Evolutionary conservation across 768 basidiomycete genomes (phyloP), one percentile per base, ranked within the genome.

Genomic region (Lactarius indigo): DNA sequence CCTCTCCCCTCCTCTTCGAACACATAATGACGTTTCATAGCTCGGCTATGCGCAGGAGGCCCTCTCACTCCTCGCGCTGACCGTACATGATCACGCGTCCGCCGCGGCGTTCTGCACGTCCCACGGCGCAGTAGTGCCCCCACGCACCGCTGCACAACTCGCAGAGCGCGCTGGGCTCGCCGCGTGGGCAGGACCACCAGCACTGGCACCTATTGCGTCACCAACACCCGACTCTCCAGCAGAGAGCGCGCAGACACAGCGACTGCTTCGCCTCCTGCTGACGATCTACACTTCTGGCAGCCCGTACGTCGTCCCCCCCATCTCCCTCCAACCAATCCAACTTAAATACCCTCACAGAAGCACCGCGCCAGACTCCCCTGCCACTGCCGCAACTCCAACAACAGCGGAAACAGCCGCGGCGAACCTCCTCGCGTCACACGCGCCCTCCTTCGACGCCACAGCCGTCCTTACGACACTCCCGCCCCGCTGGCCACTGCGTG

Each of bases 91-190:
- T 74, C 80, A 84, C 0, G 78, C 84, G 0, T 90, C 92, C 2
- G 92, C 94, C 0, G 93, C 96, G 73, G 83, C 87, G 5, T 97
- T 95, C 75, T 96, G 95, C 72, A 84, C 89, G 1, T 84, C 90
- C 37, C 88, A 87, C 20, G 93, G 95, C 5, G 84, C 86, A 26
- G 83, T 96, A 28, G 78, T 97, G 5, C 82, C 89, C 0, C 78
- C 81, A 2, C 87, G 84, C 68, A 76, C 82, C 0, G 87, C 87
- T 0, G 79, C 81, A 41, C 62, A 77, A 0, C 79, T 87, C 44
- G 86, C 82, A 28, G 83, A 80, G 72, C 84, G 79, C 23, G 73
- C 74, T 15, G 79, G 77, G 15, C 77, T 87, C 26, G 15, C 62
- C 8, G 71, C 84, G 81, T 71, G 78, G 77, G 54, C 91, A 80